These are phyloP conservation scores for Aspergillus alliaceus DNA, from an alignment of 2,329 filamentous ascomycete genomes.

Conservation along the genomic window DNA sequence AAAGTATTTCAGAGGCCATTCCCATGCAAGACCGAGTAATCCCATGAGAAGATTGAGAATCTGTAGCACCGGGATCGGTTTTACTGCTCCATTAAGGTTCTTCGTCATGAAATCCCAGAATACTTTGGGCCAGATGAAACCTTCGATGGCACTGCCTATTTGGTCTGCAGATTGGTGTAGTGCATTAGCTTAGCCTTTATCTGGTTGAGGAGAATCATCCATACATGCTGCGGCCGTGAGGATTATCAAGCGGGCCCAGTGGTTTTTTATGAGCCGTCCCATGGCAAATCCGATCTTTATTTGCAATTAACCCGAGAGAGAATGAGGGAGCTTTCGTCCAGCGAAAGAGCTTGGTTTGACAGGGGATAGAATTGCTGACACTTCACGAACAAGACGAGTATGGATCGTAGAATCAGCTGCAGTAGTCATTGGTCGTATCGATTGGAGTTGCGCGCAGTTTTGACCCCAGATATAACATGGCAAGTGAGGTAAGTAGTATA, in stretches of 20 bases:
- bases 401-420: not conserved
- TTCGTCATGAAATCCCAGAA: constrained; percentile 97
- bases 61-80: constrained; percentile 84
- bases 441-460: not conserved
- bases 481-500: not conserved
- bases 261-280: constrained; percentile 99
- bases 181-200: constrained; percentile 12
- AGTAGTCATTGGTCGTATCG: not conserved
- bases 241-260: constrained; percentile 94
- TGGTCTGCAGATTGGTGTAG: constrained; percentile 64
- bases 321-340: constrained; percentile 22
- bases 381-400: not conserved
- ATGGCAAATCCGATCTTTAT: constrained; percentile 51
- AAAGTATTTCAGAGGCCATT: constrained; percentile 81
- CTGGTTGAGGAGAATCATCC: constrained; percentile 23
- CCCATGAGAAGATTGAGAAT: constrained; percentile 85
- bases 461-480: not conserved
- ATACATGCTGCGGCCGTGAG: constrained; percentile 78
- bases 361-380: not conserved
- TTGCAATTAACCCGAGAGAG: not conserved
- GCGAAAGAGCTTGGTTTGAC: constrained; percentile 21
- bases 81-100: constrained; percentile 81
- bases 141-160: constrained; percentile 76
- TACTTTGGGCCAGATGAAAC: constrained; percentile 98
- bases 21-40: constrained; percentile 75